Evolutionary conservation across 257 asterid genomes (phyloP).

Genomic region (Plectranthus barbatus): DNA sequence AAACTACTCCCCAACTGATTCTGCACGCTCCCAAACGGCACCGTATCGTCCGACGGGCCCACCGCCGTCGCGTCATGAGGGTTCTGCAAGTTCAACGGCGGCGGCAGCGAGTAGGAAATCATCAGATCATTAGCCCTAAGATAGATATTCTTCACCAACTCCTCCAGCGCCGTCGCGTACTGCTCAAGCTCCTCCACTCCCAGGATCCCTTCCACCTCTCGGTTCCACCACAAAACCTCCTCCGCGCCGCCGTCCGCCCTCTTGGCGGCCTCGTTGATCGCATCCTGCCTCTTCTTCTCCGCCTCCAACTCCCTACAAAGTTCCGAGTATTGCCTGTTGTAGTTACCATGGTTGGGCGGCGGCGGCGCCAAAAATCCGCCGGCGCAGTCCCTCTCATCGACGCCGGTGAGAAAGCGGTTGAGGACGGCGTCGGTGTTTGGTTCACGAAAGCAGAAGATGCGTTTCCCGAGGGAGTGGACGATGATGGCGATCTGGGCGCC

Average conservation of each 20-base stretch:
- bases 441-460: conserved; percentile 31
- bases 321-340: conserved; percentile 24
- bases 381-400: too few relatives aligned
- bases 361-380: neutral
- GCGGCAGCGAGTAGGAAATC: conserved; percentile 8
- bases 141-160: conserved; percentile 16
- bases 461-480: conserved; percentile 30
- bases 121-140: conserved; percentile 20
- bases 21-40: conserved; percentile 17
- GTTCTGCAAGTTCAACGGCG: neutral
- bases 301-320: conserved; percentile 18
- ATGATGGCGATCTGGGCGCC: conserved; percentile 32
- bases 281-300: conserved; percentile 29
- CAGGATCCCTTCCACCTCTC: conserved; percentile 19
- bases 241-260: conserved; percentile 10
- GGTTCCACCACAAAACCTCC: conserved; percentile 27
- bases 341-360: conserved; percentile 3
- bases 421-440: conserved; percentile 22
- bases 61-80: neutral
- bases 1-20: too few relatives aligned
- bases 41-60: neutral
- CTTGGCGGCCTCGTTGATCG: conserved; percentile 23
- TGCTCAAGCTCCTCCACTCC: conserved; percentile 31
- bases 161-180: conserved; percentile 33
- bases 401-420: conserved; percentile 20